Evolutionary conservation across 495 filamentous ascomycete genomes (phyloP).

Genomic region (Parmelia sp.): DNA sequence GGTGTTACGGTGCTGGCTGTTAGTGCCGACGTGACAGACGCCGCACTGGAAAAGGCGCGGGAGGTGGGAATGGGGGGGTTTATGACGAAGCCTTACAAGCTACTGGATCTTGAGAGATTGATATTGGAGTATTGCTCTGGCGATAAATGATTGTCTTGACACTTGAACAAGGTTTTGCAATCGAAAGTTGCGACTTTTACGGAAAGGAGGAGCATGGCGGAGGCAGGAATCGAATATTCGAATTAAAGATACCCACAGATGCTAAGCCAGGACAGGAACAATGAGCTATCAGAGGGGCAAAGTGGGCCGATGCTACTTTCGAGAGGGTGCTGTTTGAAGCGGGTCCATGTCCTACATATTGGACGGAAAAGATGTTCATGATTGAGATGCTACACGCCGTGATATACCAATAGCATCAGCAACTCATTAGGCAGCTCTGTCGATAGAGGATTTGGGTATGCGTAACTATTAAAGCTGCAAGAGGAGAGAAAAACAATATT

Average conservation of each 20-base stretch:
- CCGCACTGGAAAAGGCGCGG: slow-evolving; percentile 56
- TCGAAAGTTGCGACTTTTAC: background rate
- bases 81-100: slow-evolving; percentile 74
- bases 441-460: background rate
- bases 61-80: slow-evolving; percentile 69
- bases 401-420: background rate
- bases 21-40: slow-evolving; percentile 69
- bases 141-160: background rate
- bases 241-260: slow-evolving; percentile 3
- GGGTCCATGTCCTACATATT: background rate
- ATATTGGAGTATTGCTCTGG: slow-evolving; percentile 54
- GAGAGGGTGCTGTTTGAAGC: background rate
- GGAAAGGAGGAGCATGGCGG: background rate
- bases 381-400: background rate
- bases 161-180: background rate
- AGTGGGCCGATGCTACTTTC: background rate
- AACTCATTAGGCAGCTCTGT: background rate
- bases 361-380: background rate
- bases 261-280: slow-evolving; percentile 2
- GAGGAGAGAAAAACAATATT: background rate
- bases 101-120: slow-evolving; percentile 61
- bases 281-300: background rate
- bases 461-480: background rate
- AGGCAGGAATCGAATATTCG: background rate
- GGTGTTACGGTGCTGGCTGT: slow-evolving; percentile 55